Conservation (phyloP, 2,329 filamentous ascomycete genomes). For the Amauroascus niger region DNA sequence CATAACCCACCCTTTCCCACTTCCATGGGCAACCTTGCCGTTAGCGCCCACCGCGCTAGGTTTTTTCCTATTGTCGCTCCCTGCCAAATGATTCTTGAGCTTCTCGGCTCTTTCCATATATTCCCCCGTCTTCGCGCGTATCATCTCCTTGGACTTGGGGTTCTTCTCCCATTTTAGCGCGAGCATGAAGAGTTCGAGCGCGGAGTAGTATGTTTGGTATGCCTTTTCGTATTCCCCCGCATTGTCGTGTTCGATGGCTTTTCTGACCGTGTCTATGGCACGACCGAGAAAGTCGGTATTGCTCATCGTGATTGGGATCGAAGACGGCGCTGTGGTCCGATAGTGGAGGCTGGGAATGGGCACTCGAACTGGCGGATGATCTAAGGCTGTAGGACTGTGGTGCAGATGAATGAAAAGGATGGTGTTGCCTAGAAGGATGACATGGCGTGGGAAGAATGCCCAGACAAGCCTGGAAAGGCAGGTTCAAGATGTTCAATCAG, state of each 20-base stretch:
- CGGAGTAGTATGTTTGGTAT: constrained; percentile 90
- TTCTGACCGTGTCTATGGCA: constrained; percentile 93
- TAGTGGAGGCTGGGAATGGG: neutral
- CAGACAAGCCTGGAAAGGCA: neutral
- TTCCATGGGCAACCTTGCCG: constrained; percentile 42
- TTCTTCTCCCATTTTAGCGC: constrained; percentile 99
- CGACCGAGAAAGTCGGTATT: constrained; percentile 94
- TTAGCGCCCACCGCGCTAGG: constrained; percentile 44
- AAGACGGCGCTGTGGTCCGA: neutral
- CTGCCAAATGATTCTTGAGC: constrained; percentile 78
- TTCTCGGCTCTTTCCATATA: constrained; percentile 99
- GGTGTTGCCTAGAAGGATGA: neutral
- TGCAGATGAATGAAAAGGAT: neutral
- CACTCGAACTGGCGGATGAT: neutral
- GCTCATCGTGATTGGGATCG: constrained; percentile 55
- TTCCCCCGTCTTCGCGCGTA: constrained; percentile 84
- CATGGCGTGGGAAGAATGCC: neutral
- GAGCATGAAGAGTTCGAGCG: constrained; percentile 96
- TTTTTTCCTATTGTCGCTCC: constrained; percentile 46
- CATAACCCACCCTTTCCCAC: constrained; percentile 46
- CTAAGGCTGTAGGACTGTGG: neutral
- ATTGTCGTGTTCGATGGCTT: constrained; percentile 93
- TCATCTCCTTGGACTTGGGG: constrained; percentile 91
- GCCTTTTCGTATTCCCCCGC: constrained; percentile 94
- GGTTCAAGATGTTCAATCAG: neutral